phyloP scores from a whole-genome alignment of 1,284 basidiomycete species.

The Microbotryomycetes sp. region DNA sequence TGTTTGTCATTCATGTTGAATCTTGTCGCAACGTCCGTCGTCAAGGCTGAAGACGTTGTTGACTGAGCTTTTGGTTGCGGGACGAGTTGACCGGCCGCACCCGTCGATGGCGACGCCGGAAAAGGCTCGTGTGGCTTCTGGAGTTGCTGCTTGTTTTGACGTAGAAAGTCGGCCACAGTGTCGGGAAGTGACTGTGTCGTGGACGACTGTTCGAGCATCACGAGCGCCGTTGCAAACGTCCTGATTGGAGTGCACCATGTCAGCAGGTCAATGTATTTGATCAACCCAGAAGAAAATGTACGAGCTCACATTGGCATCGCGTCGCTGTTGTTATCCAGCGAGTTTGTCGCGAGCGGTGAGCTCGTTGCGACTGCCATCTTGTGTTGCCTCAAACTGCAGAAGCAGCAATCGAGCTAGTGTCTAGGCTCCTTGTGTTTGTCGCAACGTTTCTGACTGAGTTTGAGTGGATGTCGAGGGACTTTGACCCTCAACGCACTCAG shows the following conservation, averaged over 20 bases:
- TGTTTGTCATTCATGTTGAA: constrained; percentile 16
- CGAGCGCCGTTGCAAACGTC: constrained; percentile 12
- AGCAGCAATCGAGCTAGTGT: too few relatives aligned
- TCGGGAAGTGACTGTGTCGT: background rate
- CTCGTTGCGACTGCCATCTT: background rate
- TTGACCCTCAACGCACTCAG: too few relatives aligned
- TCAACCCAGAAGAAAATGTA: background rate
- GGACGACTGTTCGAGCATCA: constrained; percentile 14
- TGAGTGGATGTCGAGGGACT: too few relatives aligned
- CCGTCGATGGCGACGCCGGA: background rate
- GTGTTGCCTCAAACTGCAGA: background rate
- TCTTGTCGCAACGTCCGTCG: constrained; percentile 15
- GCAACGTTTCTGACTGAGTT: too few relatives aligned
- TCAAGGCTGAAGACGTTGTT: constrained; percentile 4
- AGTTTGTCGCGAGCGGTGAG: background rate
- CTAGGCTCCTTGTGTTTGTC: too few relatives aligned
- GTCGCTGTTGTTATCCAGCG: background rate
- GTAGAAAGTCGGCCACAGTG: constrained; percentile 11
- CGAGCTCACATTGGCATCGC: background rate
- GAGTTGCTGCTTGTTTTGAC: constrained; percentile 11
- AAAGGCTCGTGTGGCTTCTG: constrained; percentile 21
- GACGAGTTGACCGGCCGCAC: background rate
- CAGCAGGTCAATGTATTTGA: background rate
- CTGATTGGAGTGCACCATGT: constrained; percentile 3
- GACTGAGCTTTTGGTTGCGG: background rate